A percentile compares a stretch with the other conserved stretches of the same genome.
These are phyloP conservation scores for Dillenia turbinata DNA, from an alignment of 164 flowering plant genomes.

Conservation along the genomic window DNA sequence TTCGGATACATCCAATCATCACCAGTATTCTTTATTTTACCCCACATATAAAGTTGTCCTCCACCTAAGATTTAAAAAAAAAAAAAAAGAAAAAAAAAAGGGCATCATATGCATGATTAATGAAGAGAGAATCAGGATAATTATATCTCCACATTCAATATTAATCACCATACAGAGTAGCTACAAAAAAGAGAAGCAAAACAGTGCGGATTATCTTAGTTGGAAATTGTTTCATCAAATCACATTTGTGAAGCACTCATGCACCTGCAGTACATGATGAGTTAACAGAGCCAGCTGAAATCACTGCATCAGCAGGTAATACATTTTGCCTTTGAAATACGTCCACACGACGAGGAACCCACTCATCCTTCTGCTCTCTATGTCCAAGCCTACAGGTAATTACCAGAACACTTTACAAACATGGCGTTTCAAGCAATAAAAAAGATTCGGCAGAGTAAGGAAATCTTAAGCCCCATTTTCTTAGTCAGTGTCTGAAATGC, in stretches of 20 bases:
- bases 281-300: slow-evolving; percentile 87
- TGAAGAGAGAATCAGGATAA: too few relatives aligned
- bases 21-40: slow-evolving; percentile 80
- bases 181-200: too few relatives aligned
- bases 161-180: neutral
- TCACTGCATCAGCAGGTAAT: slow-evolving; percentile 76
- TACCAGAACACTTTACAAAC: slow-evolving; percentile 5
- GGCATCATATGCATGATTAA: too few relatives aligned
- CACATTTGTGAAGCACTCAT: neutral
- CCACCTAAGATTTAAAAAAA: slow-evolving; percentile 49
- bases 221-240: too few relatives aligned
- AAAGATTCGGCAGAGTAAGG: too few relatives aligned
- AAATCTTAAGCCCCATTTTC: neutral
- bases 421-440: neutral
- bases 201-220: too few relatives aligned
- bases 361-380: slow-evolving; percentile 97
- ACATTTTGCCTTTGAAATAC: slow-evolving; percentile 73
- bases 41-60: slow-evolving; percentile 99
- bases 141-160: neutral
- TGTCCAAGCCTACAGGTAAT: slow-evolving; percentile 75
- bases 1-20: slow-evolving; percentile 99
- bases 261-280: slow-evolving; percentile 92
- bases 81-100: neutral
- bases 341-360: slow-evolving; percentile 86
- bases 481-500: slow-evolving; percentile 1